Base-by-base conservation (phyloP, 2,329 filamentous ascomycete genomes). In the Colletotrichum filicis region DNA sequence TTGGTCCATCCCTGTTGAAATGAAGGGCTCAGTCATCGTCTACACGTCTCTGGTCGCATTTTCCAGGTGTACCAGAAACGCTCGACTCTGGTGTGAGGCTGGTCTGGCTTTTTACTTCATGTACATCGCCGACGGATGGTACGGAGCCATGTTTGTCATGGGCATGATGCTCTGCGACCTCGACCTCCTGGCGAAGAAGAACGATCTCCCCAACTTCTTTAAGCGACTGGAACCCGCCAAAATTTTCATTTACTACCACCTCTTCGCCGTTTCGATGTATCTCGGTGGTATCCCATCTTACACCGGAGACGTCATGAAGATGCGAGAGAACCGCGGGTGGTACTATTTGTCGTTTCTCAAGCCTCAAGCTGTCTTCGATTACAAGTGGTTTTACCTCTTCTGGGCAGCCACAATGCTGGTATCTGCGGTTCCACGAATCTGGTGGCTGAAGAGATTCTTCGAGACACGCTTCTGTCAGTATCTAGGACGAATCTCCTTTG, bases 1-100 rank as follows among this genome's bases (percentile, higher is more conserved):
- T 3, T 92, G 90, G 90, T 91, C 87, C 1, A 92, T 93, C 66
- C 90, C 91, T 0, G 82, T 90, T 24, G 91, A 93, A 77, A 88
- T 91, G 80, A 83, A 86, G 76, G 92, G 92, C 12, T 93, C 92
- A 1, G 85, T 94, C 66, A 82, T 91, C 74, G 82, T 92, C 66
- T 94, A 92, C 79, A 90, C 87, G 0, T 79, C 87, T 0, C 79
- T 89, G 1, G 77, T 85, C 1, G 82, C 79, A 0, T 84, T 83
- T 0, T 81, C 82, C 1, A 78, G 78, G 0, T 74, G 84, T 26
- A 81, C 80, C 32, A 77, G 80, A 0, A 80, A 76, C 22, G 83
- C 79, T 78, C 76, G 83, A 4, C 75, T 80, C 0, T 76, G 76
- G 35, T 75, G 81, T 30, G 82, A 77, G 0, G 79, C 74, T 0